These are phyloP conservation scores for Xylariaceae sp. DNA, from an alignment of 2,329 filamentous ascomycete genomes.

Conservation along the genomic window DNA sequence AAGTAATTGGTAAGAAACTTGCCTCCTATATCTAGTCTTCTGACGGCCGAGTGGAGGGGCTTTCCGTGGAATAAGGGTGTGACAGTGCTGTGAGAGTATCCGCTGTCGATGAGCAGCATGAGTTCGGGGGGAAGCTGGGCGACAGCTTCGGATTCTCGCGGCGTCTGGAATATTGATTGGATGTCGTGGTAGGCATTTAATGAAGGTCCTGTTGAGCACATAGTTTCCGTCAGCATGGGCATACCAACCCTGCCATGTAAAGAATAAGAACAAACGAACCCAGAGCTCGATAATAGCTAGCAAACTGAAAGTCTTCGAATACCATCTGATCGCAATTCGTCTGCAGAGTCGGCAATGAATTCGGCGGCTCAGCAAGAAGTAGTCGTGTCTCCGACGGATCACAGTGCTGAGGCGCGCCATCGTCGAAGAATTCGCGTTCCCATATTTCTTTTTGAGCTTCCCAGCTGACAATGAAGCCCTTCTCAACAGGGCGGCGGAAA, in stretches of 20 bases:
- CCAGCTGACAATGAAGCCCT: slow-evolving; percentile 95
- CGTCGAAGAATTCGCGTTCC: slow-evolving; percentile 81
- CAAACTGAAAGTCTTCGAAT: slow-evolving; percentile 95
- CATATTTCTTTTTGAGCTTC: slow-evolving; percentile 93
- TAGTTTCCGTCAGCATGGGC: background rate
- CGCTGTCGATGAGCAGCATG: slow-evolving; percentile 83
- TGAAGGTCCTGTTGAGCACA: slow-evolving; percentile 51
- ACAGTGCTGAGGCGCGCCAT: slow-evolving; percentile 61
- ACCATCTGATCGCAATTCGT: slow-evolving; percentile 93
- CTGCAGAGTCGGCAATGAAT: slow-evolving; percentile 75
- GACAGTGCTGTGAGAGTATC: slow-evolving; percentile 89
- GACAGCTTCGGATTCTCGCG: slow-evolving; percentile 42
- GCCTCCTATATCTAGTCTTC: slow-evolving; percentile 84
- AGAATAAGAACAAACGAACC: slow-evolving; percentile 41
- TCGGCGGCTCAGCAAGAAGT: slow-evolving; percentile 80
- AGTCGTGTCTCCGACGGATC: slow-evolving; percentile 80
- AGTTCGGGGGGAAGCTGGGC: slow-evolving; percentile 65
- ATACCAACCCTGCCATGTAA: no score
- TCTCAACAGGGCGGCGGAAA: slow-evolving; percentile 87
- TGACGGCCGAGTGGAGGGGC: slow-evolving; percentile 74
- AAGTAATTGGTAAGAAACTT: slow-evolving; percentile 92
- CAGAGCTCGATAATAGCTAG: slow-evolving; percentile 73
- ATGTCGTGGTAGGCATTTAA: slow-evolving; percentile 82
- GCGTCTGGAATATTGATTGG: slow-evolving; percentile 63
- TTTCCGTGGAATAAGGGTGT: slow-evolving; percentile 80